Evolutionary conservation across 805 yeast species (phyloP), one percentile per base, ranked within the genome.

Genomic region (Candida taoyuanica): DNA sequence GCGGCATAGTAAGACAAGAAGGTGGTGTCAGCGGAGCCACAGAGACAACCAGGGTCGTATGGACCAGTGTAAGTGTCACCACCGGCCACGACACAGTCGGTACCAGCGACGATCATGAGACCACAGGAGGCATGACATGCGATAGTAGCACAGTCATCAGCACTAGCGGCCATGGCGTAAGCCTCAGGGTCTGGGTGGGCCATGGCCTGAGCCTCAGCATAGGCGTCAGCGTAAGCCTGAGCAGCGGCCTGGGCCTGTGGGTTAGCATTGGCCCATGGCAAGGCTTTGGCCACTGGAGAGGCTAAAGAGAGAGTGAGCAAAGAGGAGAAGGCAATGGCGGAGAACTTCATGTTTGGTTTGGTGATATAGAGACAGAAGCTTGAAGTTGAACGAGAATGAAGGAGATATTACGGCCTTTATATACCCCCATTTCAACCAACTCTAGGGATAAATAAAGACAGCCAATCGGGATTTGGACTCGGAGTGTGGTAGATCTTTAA

Each of bases 121-220:
- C 64, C 65, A 54, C 65, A 60, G 16, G 39, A 13, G 25, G 55
- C 43, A 38, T 61, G 65, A 36, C 65, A 61, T 1, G 37, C 43
- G 29, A 53, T 44, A 20, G 53, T 17, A n/a, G 63, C 64, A 38
- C 45, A 46, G 26, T 46, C 46, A 27, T 40, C 48, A 8, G 46
- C 58, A 14, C 47, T 39, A 25, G 56, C 59, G 29, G 56, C 59
- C 25, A 43, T 25, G 3, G 60, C 59, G 17, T 46, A 41, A 14
- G 58, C 59, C 14, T 44, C 44, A 18, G 61, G 50, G 27, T 44
- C 48, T n/a, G 50, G 39, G 27, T 44, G 46, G 15, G 40, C 50
- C 17, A 42, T 39, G 15, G 46, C 43, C 21, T 30, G 21, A 12
- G 43, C 46, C 27, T 42, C 46, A 30, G 46, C 46, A 17, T 14